A percentile compares a stretch with the other conserved stretches of the same genome.
These are phyloP conservation scores for Echinochloa phyllopogon DNA, from an alignment of 176 grass and related monocot genomes.

Conservation along the genomic window DNA sequence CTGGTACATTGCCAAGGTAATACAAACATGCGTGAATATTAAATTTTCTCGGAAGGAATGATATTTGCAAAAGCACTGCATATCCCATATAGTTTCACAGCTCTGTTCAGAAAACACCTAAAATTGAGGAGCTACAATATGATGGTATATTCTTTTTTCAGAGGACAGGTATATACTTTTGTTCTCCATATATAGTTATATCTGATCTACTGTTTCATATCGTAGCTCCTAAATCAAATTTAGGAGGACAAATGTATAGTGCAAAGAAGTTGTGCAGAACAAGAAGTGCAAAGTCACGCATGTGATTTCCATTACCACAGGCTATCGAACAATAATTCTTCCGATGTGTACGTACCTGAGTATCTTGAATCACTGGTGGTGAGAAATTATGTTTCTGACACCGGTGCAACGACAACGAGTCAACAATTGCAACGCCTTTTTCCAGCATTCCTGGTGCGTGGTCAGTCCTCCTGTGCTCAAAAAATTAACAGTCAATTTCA, in stretches of 20 bases:
- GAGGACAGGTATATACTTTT: neutral
- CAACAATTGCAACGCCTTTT: constrained; percentile 43
- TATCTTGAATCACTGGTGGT: constrained; percentile 36
- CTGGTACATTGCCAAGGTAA: constrained; percentile 26
- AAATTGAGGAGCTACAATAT: no score
- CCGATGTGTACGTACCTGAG: constrained; percentile 44
- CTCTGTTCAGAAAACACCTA: no score
- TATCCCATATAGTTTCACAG: neutral
- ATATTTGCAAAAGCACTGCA: no score
- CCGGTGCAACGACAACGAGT: constrained; percentile 32
- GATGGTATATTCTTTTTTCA: neutral
- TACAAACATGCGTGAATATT: neutral
- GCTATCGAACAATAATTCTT: neutral
- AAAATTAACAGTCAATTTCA: constrained; percentile 43
- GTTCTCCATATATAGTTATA: neutral
- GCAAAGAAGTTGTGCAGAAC: neutral
- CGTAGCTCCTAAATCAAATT: neutral
- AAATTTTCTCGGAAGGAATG: neutral
- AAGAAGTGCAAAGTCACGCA: neutral
- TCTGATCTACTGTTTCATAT: neutral
- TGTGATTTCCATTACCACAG: neutral
- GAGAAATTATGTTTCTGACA: constrained; percentile 45
- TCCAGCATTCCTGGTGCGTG: neutral
- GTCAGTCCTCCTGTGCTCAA: constrained; percentile 45
- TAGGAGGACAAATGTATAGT: neutral